phyloP scores from a whole-genome alignment of 2,329 filamentous ascomycete species.

The Diaporthe sp. region DNA sequence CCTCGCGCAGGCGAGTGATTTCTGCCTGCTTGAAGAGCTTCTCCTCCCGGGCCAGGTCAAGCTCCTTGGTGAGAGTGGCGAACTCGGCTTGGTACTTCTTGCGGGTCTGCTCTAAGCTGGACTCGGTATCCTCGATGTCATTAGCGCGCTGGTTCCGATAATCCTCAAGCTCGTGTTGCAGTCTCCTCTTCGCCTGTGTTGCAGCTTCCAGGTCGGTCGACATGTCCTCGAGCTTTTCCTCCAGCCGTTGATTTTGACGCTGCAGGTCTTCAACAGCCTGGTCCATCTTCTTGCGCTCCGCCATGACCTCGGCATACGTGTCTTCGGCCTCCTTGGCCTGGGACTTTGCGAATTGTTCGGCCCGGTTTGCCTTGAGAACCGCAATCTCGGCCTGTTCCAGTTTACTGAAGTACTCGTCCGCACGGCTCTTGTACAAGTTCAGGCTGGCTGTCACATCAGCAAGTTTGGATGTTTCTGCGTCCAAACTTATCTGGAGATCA shows the following conservation, averaged over 20 bases:
- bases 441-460: constrained; percentile 87
- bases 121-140: constrained; percentile 96
- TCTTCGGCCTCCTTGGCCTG: constrained; percentile 94
- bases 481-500: constrained; percentile 91
- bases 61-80: constrained; percentile 87
- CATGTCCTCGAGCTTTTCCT: constrained; percentile 91
- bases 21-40: constrained; percentile 86
- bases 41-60: constrained; percentile 93
- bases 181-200: constrained; percentile 88
- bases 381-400: constrained; percentile 97
- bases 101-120: constrained; percentile 93
- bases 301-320: constrained; percentile 88
- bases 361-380: constrained; percentile 89
- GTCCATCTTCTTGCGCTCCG: constrained; percentile 92
- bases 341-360: constrained; percentile 92
- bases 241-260: constrained; percentile 86
- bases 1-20: constrained; percentile 89
- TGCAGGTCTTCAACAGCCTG: constrained; percentile 88
- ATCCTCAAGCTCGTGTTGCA: constrained; percentile 97
- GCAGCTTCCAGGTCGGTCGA: constrained; percentile 89
- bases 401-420: constrained; percentile 97
- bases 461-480: constrained; percentile 87
- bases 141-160: constrained; percentile 95
- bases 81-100: constrained; percentile 98
- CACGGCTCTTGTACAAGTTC: constrained; percentile 88